Base-by-base conservation (phyloP, 139 green algal genomes). In the Chlorella sp. region DNA sequence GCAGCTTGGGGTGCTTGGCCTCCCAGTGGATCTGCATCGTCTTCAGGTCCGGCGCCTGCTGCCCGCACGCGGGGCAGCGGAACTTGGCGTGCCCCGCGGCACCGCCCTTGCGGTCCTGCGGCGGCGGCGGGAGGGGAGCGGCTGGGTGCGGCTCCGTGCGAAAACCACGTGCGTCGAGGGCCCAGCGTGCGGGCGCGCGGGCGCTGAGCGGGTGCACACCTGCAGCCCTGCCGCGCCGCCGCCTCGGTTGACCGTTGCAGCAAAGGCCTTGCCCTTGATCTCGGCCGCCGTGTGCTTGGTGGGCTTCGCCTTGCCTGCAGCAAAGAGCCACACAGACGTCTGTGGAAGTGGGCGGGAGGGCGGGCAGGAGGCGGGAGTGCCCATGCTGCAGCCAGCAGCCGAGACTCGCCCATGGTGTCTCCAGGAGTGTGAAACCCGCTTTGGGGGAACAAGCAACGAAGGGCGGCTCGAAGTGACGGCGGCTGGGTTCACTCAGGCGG, bases 291-390 rank as follows among this genome's bases (percentile, higher is more conserved):
- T 96, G 77, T 97, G 92, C 81, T 95, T 94, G 3, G 90, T 85
- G 1, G 90, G 90, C 81, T 96, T 96, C 12, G 91, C 91, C 82
- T 96, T 94, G 9, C 86, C 81, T n/a, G n/a, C n/a, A n/a, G n/a
- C n/a, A n/a, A n/a, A n/a, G n/a, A n/a, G n/a, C n/a, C n/a, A n/a
- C n/a, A n/a, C n/a, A n/a, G n/a, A n/a, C n/a, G n/a, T n/a, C n/a
- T n/a, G n/a, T n/a, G n/a, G n/a, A n/a, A n/a, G n/a, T n/a, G n/a
- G n/a, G n/a, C n/a, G n/a, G n/a, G n/a, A n/a, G n/a, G n/a, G n/a
- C n/a, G n/a, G n/a, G n/a, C n/a, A n/a, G n/a, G n/a, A n/a, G n/a
- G n/a, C n/a, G n/a, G n/a, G n/a, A n/a, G n/a, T n/a, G n/a, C n/a
- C n/a, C n/a, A n/a, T n/a, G n/a, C n/a, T n/a, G n/a, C n/a, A n/a